Conservation (phyloP, 495 filamentous ascomycete genomes). For the Trichoderma reesei region DNA sequence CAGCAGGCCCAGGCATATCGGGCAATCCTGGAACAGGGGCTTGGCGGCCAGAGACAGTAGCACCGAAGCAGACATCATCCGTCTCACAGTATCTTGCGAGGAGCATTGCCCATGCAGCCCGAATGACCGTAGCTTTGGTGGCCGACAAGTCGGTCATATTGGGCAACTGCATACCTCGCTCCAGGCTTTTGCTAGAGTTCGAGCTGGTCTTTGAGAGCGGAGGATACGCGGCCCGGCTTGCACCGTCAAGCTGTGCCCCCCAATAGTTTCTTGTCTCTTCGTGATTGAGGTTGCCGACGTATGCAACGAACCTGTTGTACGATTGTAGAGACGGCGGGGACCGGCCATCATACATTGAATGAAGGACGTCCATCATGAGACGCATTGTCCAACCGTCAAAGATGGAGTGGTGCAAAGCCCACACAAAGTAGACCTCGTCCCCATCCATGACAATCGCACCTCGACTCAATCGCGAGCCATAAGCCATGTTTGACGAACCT, state of each 20-base stretch:
- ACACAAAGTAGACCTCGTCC: conserved; percentile 36
- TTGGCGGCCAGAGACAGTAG: conserved; percentile 38
- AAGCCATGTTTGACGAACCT: conserved; percentile 5
- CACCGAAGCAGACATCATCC: conserved; percentile 37
- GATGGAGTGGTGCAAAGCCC: conserved; percentile 36
- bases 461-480: conserved; percentile 15
- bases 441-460: conserved; percentile 29
- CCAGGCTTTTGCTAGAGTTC: neutral
- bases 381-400: conserved; percentile 31
- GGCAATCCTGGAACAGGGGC: conserved; percentile 35
- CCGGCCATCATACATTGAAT: neutral
- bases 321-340: conserved; percentile 10
- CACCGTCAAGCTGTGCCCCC: neutral
- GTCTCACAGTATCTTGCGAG: conserved; percentile 27
- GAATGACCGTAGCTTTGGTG: conserved; percentile 34
- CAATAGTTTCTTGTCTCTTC: neutral
- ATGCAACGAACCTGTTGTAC: neutral
- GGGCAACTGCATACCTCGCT: neutral
- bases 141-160: conserved; percentile 18
- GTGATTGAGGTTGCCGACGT: neutral
- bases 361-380: conserved; percentile 10
- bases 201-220: neutral
- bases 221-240: neutral
- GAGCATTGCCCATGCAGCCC: conserved; percentile 35
- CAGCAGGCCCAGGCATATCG: conserved; percentile 42